phyloP scores from a whole-genome alignment of 2,329 filamentous ascomycete genomes.

The Triangularia verruculosa region DNA sequence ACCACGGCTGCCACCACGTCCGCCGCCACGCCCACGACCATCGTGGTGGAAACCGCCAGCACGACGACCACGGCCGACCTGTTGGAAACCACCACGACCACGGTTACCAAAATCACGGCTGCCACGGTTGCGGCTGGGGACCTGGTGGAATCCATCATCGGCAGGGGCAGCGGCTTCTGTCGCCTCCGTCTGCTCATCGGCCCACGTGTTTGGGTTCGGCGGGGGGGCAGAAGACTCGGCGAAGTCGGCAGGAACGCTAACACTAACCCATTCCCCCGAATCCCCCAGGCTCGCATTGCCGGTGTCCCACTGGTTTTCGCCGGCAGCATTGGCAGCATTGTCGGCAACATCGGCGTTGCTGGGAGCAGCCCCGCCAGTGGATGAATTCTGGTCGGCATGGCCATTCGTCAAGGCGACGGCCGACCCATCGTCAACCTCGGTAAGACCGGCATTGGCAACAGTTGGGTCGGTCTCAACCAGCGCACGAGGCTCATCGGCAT shows the following conservation, averaged over 20 bases:
- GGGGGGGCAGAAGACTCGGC: constrained; percentile 45
- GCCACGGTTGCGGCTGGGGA: constrained; percentile 56
- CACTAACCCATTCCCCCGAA: constrained; percentile 68
- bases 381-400: constrained; percentile 39
- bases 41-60: constrained; percentile 46
- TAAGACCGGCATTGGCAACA: constrained; percentile 62
- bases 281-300: constrained; percentile 42
- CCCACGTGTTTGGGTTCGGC: constrained; percentile 71
- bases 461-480: constrained; percentile 60
- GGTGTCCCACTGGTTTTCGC: constrained; percentile 63
- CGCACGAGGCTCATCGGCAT: constrained; percentile 29
- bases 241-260: constrained; percentile 67
- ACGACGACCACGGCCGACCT: too few species aligned
- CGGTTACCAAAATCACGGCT: constrained; percentile 46
- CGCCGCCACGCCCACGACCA: constrained; percentile 40
- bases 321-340: constrained; percentile 57
- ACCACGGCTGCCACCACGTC: constrained; percentile 37
- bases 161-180: constrained; percentile 39
- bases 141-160: constrained; percentile 70
- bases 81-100: constrained; percentile 39
- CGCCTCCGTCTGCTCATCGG: constrained; percentile 70
- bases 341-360: constrained; percentile 52
- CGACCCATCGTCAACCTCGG: constrained; percentile 58
- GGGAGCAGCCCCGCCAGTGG: constrained; percentile 38
- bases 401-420: constrained; percentile 43